phyloP scores from a whole-genome alignment of 331 rosid genomes.

The Spiraea crenata region DNA sequence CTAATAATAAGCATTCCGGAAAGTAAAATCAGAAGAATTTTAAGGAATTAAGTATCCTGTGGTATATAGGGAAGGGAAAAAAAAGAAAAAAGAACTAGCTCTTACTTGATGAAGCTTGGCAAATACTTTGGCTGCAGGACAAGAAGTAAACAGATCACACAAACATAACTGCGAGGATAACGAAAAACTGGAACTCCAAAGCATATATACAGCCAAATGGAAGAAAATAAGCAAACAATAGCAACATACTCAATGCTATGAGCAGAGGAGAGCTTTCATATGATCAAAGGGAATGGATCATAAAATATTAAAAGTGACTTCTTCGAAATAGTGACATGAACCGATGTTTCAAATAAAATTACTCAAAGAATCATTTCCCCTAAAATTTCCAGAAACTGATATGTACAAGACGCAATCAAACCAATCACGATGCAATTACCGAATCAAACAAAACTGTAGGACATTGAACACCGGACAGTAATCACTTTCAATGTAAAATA shows the following conservation, averaged over 20 bases:
- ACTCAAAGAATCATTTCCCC: background rate
- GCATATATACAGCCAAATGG: background rate
- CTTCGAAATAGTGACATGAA: conserved; percentile 2
- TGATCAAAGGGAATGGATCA: background rate
- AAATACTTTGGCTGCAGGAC: conserved; percentile 87
- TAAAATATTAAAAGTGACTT: background rate
- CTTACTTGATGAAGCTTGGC: conserved; percentile 81
- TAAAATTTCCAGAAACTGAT: background rate
- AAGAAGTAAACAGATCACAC: conserved; percentile 28
- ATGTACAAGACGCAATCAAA: background rate
- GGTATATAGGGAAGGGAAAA: conserved; percentile 15
- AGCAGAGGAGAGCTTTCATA: background rate
- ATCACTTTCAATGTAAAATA: background rate
- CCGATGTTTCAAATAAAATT: background rate
- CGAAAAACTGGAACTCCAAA: conserved; percentile 8
- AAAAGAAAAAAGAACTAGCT: conserved; percentile 6
- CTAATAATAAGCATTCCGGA: conserved; percentile 33
- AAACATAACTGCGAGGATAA: conserved; percentile 11
- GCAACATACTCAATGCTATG: background rate
- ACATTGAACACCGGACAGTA: background rate
- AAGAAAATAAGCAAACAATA: background rate
- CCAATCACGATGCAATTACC: background rate
- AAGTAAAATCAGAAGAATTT: conserved; percentile 8
- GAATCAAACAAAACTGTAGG: background rate
- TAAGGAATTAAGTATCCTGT: background rate